phyloP scores from a whole-genome alignment of 805 yeast species.

The Grigorovia transvaalensis region DNA sequence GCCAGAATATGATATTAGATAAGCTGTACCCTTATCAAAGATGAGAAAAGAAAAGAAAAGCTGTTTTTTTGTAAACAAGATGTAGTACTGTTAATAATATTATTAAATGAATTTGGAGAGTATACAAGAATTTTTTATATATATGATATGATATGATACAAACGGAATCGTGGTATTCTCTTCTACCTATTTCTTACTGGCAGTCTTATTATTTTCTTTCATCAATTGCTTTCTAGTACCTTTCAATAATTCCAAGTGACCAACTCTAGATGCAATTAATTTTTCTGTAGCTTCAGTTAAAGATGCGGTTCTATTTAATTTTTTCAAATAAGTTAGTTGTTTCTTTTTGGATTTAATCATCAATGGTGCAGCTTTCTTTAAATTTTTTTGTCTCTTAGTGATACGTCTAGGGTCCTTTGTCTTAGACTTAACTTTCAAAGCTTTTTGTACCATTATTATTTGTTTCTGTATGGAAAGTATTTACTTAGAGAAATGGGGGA shows the following conservation, averaged over 20 bases:
- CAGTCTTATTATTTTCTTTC: conserved; percentile 27
- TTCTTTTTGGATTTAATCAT: conserved; percentile 58
- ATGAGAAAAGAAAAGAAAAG: neutral
- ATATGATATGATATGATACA: neutral
- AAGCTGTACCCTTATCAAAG: conserved; percentile 40
- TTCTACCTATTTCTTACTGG: conserved; percentile 2
- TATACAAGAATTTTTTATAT: conserved; percentile 2
- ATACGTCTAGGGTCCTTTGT: conserved; percentile 32
- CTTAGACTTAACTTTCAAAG: conserved; percentile 40
- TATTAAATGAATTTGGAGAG: conserved; percentile 2
- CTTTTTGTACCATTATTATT: conserved; percentile 59
- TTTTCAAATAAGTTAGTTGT: conserved; percentile 39
- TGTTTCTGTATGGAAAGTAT: too few relatives aligned
- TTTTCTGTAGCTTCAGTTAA: conserved; percentile 64
- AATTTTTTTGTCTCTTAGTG: conserved; percentile 54
- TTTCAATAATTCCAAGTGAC: conserved; percentile 82
- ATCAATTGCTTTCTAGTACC: conserved; percentile 84
- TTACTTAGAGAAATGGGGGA: too few relatives aligned
- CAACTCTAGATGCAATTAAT: conserved; percentile 79
- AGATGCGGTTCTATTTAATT: conserved; percentile 42
- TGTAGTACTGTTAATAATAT: neutral
- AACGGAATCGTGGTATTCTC: neutral
- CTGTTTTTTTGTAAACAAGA: too few relatives aligned
- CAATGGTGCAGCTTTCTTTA: conserved; percentile 66
- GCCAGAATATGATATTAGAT: conserved; percentile 68